Conservation (phyloP, 2,329 filamentous ascomycete genomes). For the Penicillium digitatum region DNA sequence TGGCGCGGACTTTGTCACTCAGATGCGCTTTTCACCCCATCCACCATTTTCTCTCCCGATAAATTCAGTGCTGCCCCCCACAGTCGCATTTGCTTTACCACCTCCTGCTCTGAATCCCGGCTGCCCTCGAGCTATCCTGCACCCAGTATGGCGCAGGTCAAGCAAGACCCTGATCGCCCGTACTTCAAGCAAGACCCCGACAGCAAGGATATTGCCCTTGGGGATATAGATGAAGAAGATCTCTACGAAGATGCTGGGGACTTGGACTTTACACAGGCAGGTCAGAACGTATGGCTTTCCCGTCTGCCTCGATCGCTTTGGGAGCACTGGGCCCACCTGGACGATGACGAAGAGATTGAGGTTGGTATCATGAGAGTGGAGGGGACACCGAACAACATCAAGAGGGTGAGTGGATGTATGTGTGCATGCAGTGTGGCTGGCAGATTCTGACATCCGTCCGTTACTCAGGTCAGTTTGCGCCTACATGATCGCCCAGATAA, state of each 20-base stretch:
- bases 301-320: constrained; percentile 76
- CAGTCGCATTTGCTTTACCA: not conserved
- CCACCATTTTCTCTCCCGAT: not conserved
- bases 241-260: constrained; percentile 66
- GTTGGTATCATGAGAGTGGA: constrained; percentile 68
- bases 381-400: constrained; percentile 52
- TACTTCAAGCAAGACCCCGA: constrained; percentile 44
- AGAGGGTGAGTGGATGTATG: constrained; percentile 39
- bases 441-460: constrained; percentile 22
- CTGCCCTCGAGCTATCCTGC: not conserved
- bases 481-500: constrained; percentile 66
- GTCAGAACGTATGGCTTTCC: constrained; percentile 62
- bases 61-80: not conserved
- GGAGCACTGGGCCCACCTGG: constrained; percentile 70
- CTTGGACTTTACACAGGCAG: constrained; percentile 53
- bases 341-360: constrained; percentile 76
- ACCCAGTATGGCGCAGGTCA: constrained; percentile 36
- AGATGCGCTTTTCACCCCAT: not conserved
- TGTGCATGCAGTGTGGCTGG: not conserved
- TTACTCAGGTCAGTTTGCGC: constrained; percentile 62
- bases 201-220: constrained; percentile 34
- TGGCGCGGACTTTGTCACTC: constrained; percentile 4
- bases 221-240: constrained; percentile 57
- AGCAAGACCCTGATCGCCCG: constrained; percentile 40
- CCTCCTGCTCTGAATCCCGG: not conserved